phyloP scores from a whole-genome alignment of 202 grass and related monocot genomes.

The Setaria viridis region DNA sequence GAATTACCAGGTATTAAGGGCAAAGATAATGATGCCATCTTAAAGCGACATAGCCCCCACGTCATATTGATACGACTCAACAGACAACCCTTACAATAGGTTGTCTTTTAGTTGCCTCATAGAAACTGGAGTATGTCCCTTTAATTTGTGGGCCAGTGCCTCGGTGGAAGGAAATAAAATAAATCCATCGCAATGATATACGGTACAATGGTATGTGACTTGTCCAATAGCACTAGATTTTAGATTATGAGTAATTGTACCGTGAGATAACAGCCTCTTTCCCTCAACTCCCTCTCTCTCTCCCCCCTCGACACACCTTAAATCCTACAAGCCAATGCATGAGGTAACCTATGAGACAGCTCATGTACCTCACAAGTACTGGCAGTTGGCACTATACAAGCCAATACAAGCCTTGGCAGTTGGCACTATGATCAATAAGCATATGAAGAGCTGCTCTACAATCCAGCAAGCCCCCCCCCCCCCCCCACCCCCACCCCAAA shows the following conservation, averaged over 20 bases:
- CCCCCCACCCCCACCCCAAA: not conserved
- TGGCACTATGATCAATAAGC: slow-evolving; percentile 18
- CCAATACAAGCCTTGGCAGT: not conserved
- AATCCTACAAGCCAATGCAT: not conserved
- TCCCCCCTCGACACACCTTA: not conserved
- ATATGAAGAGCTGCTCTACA: slow-evolving; percentile 26
- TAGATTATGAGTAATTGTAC: not conserved
- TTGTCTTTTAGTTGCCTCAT: not conserved
- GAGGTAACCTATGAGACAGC: not conserved
- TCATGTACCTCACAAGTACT: not conserved
- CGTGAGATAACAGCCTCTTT: not conserved
- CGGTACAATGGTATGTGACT: not conserved
- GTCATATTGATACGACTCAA: not conserved
- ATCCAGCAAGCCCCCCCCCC: not conserved
- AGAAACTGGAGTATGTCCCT: not conserved
- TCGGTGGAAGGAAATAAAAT: not conserved
- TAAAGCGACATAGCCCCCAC: not conserved
- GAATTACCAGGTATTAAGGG: not conserved
- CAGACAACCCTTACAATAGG: not conserved
- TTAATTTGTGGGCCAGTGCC: not conserved
- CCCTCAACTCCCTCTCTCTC: not conserved
- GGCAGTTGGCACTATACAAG: too few relatives aligned
- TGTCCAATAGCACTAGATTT: not conserved
- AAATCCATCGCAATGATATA: not conserved
- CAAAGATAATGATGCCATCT: not conserved